A percentile compares a stretch with the other conserved stretches of the same genome.
Conservation (phyloP, 2,329 filamentous ascomycete genomes). For the Colletotrichum sp. region DNA sequence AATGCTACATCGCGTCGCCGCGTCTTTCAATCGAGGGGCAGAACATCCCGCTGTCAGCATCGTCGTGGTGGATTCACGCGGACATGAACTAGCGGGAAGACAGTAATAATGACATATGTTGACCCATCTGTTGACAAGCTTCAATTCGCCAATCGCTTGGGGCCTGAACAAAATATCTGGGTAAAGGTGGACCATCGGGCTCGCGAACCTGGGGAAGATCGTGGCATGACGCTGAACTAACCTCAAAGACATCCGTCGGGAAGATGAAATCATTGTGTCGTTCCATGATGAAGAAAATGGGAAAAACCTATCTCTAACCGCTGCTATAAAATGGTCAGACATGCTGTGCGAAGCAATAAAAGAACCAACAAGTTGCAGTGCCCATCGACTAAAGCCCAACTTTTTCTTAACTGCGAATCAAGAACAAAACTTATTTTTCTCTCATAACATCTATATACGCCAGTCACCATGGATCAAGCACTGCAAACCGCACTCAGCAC, state of each 20-base stretch:
- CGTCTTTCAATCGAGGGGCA: neutral
- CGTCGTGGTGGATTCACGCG: neutral
- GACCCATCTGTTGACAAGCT: neutral
- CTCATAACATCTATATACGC: neutral
- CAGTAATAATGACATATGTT: neutral
- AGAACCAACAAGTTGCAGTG: neutral
- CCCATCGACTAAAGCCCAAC: neutral
- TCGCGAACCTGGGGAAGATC: neutral
- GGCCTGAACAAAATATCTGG: neutral
- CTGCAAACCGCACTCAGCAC: neutral
- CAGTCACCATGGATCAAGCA: neutral
- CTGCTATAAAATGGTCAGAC: neutral
- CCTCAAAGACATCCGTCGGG: neutral
- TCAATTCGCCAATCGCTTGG: neutral
- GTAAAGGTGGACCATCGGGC: neutral
- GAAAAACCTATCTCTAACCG: accelerated
- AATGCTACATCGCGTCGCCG: neutral
- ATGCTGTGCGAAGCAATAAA: neutral
- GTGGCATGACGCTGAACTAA: neutral
- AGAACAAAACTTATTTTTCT: neutral
- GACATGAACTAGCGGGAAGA: neutral
- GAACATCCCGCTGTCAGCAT: neutral
- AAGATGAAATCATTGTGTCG: neutral
- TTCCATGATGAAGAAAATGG: neutral
- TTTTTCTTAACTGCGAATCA: neutral